Percentiles rank a stretch among this genome's conserved stretches.
These are phyloP conservation scores for Pythium rhizo-oryzae DNA, from an alignment of 352 stramenopile species.

Conservation along the genomic window DNA sequence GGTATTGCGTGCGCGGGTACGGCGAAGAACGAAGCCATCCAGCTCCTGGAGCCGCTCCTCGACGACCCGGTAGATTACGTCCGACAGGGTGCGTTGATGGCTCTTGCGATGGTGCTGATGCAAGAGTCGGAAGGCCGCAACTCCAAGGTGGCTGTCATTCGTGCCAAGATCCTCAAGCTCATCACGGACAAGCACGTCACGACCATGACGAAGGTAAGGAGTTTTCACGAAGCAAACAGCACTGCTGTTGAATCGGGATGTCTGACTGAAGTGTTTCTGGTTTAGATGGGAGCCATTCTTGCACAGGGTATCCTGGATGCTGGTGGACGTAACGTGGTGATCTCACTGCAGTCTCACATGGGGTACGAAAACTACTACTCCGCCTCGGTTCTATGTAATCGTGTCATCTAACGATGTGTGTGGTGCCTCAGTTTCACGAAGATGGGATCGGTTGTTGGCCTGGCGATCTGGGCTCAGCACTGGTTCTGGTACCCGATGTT, in stretches of 20 bases:
- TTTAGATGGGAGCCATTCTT: conserved; percentile 97
- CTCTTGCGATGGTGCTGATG: conserved; percentile 99
- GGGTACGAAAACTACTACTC: conserved; percentile 42
- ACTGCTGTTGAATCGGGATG: background rate
- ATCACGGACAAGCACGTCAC: conserved; percentile 98
- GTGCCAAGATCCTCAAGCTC: conserved; percentile 88
- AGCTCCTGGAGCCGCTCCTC: conserved; percentile 97
- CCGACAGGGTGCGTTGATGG: conserved; percentile 96
- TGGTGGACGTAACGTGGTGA: conserved; percentile 96
- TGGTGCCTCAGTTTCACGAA: conserved; percentile 91
- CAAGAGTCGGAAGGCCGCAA: conserved; percentile 93
- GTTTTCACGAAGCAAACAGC: too few species aligned
- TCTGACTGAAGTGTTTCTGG: background rate
- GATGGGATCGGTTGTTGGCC: conserved; percentile 95
- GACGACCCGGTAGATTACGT: conserved; percentile 99
- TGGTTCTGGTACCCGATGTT: conserved; percentile 99
- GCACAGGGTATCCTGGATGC: conserved; percentile 98
- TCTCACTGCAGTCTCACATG: conserved; percentile 95
- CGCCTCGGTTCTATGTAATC: background rate
- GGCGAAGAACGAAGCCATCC: conserved; percentile 96
- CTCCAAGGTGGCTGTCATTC: conserved; percentile 85
- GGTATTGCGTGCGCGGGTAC: conserved; percentile 98
- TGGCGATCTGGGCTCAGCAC: conserved; percentile 98
- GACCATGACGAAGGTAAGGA: conserved; percentile 94
- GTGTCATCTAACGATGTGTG: background rate